Base-by-base conservation (phyloP, 2,329 filamentous ascomycete species). In the Tothia fuscella region DNA sequence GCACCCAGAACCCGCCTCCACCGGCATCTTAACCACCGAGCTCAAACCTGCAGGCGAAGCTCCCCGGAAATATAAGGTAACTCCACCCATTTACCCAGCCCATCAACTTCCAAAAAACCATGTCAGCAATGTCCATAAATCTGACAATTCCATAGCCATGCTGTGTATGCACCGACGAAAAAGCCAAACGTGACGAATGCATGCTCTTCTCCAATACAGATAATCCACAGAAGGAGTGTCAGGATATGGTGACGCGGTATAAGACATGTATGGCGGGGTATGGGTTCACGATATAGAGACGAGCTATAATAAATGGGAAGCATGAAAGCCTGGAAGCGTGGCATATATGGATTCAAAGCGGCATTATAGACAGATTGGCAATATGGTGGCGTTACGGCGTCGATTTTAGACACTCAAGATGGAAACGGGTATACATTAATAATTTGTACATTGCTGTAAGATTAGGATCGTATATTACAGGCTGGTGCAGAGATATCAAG, bases 111-210 rank as follows among this genome's bases (percentile, higher is more conserved):
- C n/a, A n/a, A n/a, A n/a, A n/a, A n/a, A n/a, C n/a, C n/a, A n/a
- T n/a, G n/a, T n/a, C n/a, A n/a, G n/a, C n/a, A n/a, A n/a, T n/a
- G n/a, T n/a, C n/a, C n/a, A n/a, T n/a, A n/a, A 28, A 37, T 24
- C 9, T 3, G 7, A 22, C 5, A 14, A 13, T 14, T 12, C 9
- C 4, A 16, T 55, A 95, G 86, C 89, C 89, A 32, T 96, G 91
- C 74, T 96, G 91, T 60, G 91, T 96, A 22, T 98, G 91, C 76
- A 95, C 88, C 59, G 78, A 91, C 33, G 87, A 98, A 63, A 98
- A 98, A 64, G 72, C 84, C 29, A 74, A 74, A 52, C 85, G 91
- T 49, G 91, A 98, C 67, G 88, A 98, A 65, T 98, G 91, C 71
- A 96, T 98, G 89, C 82, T 98, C 43, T 95, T 96, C 69, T 93